Evolutionary conservation across 2,329 filamentous ascomycete genomes (phyloP), one percentile per base, ranked within the genome.

Genomic region (Chaetomiaceae sp.): DNA sequence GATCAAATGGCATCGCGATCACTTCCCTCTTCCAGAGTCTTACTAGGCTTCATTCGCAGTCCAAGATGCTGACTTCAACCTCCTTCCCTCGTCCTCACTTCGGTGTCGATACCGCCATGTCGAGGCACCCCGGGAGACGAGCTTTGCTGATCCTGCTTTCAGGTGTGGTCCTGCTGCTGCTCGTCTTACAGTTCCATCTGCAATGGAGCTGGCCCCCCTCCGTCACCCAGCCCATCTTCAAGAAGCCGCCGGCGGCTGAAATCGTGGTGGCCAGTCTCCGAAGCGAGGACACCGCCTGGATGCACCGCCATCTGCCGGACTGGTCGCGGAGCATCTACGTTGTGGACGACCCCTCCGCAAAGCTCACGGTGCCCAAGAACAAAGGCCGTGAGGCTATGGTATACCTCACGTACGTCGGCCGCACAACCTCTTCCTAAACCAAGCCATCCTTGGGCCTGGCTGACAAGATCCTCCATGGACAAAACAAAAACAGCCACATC

Each of bases 321-420:
- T 81, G 78, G 78, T 69, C 73, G 54, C 75, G 76, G 63, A 79
- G 72, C 54, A 71, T 82, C 54, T 83, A 83, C 63, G 72, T 80
- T 22, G 77, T 78, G 47, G 74, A 83, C 59, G 72, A 80, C 59
- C 67, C 72, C 29, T 58, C 57, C 4, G 76, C 77, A 3, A 56
- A 69, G 17, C 66, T 80, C 57, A 79, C 74, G 0, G 77, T 83
- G 14, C 69, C 74, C 3, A 59, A 61, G 38, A 80, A 79, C 60
- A 78, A 78, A 61, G 77, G 77, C 31, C 72, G 72, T 51, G 77
- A 80, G 66, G 72, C 76, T 29, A 80, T 80, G 75, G 74, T 75
- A 19, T 78, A 79, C 61, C 68, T 80, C 14, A 31, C 8, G 27
- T 31, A 12, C 4, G 4, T 31, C n/a, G n/a, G 27, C 9, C 9